These are phyloP conservation scores for Cercospora zeina DNA, from an alignment of 2,329 filamentous ascomycete genomes.

Conservation along the genomic window DNA sequence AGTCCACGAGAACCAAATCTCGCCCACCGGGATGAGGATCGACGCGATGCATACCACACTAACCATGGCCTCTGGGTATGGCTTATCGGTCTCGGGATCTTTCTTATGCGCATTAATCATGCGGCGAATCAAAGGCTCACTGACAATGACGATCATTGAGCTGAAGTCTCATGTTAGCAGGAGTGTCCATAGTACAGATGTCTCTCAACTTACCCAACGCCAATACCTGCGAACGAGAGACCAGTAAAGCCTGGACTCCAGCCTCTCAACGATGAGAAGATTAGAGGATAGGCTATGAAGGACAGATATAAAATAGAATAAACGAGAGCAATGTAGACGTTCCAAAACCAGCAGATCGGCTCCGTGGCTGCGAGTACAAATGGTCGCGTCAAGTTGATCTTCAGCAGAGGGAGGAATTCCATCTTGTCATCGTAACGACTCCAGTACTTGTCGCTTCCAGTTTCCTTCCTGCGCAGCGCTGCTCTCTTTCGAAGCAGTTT, in stretches of 20 bases:
- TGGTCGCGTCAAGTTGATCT: slow-evolving; percentile 73
- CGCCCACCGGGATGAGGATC: slow-evolving; percentile 70
- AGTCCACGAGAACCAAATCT: slow-evolving; percentile 88
- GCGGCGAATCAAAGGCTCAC: slow-evolving; percentile 68
- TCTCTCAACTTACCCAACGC: slow-evolving; percentile 49
- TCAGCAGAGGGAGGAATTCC: slow-evolving; percentile 66
- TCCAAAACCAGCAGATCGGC: slow-evolving; percentile 81
- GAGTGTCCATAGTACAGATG: not conserved
- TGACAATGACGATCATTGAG: slow-evolving; percentile 51
- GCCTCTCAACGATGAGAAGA: slow-evolving; percentile 76
- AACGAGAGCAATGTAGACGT: slow-evolving; percentile 70
- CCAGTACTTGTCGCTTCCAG: slow-evolving; percentile 72
- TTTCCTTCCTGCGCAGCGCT: slow-evolving; percentile 64
- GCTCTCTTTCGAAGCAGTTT: slow-evolving; percentile 68
- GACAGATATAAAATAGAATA: slow-evolving; percentile 88
- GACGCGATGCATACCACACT: slow-evolving; percentile 76
- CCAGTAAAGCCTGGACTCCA: slow-evolving; percentile 75
- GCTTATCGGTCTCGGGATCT: slow-evolving; percentile 72
- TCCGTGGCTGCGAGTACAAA: slow-evolving; percentile 77
- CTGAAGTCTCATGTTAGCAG: not conserved
- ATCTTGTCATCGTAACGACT: slow-evolving; percentile 74
- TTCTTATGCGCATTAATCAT: slow-evolving; percentile 75
- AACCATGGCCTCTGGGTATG: slow-evolving; percentile 77
- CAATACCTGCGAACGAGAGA: slow-evolving; percentile 74
- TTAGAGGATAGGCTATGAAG: slow-evolving; percentile 86